Percentiles rank a stretch among this genome's conserved stretches.
phyloP scores from a whole-genome alignment of 2,329 filamentous ascomycete genomes.

The Fusarium pininemorale region DNA sequence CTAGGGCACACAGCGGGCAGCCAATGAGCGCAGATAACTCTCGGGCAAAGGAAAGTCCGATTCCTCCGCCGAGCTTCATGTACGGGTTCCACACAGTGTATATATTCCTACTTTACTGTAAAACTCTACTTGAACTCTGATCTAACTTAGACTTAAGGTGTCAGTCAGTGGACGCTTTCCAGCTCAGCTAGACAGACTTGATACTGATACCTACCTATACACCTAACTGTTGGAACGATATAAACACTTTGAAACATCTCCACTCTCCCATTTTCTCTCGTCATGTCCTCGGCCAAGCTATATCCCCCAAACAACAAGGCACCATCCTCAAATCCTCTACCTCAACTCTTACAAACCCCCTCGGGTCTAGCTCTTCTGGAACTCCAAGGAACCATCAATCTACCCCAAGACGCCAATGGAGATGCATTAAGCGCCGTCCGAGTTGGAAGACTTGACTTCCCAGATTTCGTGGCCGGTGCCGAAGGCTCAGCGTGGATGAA shows the following conservation, averaged over 20 bases:
- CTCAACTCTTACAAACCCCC: constrained; percentile 86
- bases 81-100: constrained; percentile 11
- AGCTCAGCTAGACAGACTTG: neutral
- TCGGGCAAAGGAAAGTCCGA: constrained; percentile 39
- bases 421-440: constrained; percentile 44
- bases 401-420: constrained; percentile 59
- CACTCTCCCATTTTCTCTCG: neutral
- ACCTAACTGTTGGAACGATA: neutral
- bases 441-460: constrained; percentile 81
- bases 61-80: neutral
- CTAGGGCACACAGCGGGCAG: constrained; percentile 44
- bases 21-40: constrained; percentile 46
- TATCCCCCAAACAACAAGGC: constrained; percentile 50
- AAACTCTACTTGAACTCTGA: neutral
- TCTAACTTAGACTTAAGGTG: neutral
- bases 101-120: neutral
- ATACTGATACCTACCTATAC: neutral
- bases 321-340: constrained; percentile 67
- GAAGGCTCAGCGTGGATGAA: constrained; percentile 83
- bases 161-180: neutral
- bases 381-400: constrained; percentile 89
- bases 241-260: neutral
- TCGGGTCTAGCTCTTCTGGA: constrained; percentile 90
- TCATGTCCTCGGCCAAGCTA: constrained; percentile 52
- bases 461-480: constrained; percentile 67